Conservation (phyloP, 768 basidiomycete species). For the Termitomyces sp. region DNA sequence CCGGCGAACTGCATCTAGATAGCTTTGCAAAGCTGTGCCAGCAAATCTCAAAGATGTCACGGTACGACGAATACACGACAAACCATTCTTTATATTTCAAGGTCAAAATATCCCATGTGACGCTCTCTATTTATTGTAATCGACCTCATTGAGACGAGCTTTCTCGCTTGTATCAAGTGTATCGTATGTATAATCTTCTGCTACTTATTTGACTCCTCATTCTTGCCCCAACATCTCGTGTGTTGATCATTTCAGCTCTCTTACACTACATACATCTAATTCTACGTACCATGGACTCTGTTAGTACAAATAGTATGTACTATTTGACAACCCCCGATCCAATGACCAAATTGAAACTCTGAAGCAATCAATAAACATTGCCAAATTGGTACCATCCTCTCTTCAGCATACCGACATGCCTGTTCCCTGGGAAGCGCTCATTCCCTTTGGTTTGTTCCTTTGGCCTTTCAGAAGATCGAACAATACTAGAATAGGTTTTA, state of each 20-base stretch:
- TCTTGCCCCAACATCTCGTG: background rate
- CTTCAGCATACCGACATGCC: constrained; percentile 58
- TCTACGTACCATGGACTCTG: background rate
- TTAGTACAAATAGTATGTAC: too few relatives aligned
- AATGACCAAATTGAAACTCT: too few relatives aligned
- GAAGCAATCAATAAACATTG: constrained; percentile 5
- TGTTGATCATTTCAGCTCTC: background rate
- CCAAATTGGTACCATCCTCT: constrained; percentile 9
- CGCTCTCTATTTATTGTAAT: background rate
- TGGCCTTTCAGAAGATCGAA: background rate
- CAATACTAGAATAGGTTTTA: constrained; percentile 24
- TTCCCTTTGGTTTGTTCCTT: constrained; percentile 76
- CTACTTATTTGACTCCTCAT: background rate
- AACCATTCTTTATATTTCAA: background rate
- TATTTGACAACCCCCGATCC: too few relatives aligned
- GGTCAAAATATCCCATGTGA: too few relatives aligned
- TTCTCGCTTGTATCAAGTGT: too few relatives aligned
- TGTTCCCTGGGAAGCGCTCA: constrained; percentile 95
- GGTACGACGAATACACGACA: background rate
- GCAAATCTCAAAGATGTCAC: background rate
- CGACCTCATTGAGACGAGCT: background rate
- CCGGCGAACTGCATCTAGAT: background rate
- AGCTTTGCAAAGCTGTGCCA: background rate
- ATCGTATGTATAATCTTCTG: too few relatives aligned
- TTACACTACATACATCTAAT: background rate